phyloP scores from a whole-genome alignment of 2,329 filamentous ascomycete species.

The Pestalotiopsis sp. region DNA sequence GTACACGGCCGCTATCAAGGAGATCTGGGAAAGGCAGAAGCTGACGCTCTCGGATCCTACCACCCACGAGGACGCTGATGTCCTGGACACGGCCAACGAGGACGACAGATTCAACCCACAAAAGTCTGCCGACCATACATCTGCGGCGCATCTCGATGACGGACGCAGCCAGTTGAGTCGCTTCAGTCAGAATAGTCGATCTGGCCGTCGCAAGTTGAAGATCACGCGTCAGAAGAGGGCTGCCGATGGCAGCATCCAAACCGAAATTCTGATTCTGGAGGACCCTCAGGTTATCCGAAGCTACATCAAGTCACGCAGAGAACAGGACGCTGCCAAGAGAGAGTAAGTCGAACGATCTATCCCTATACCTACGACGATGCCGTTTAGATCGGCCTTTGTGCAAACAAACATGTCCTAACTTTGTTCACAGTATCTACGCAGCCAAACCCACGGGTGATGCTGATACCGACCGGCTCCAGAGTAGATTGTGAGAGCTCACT shows the following conservation, averaged over 20 bases:
- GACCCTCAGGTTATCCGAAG: constrained; percentile 87
- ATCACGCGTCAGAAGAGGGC: constrained; percentile 73
- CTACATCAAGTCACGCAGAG: constrained; percentile 79
- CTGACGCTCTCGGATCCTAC: constrained; percentile 72
- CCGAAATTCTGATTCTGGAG: constrained; percentile 64
- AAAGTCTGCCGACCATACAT: constrained; percentile 66
- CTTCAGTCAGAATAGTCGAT: constrained; percentile 69
- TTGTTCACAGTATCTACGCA: constrained; percentile 50
- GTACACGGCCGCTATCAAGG: constrained; percentile 87
- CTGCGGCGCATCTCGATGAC: constrained; percentile 71
- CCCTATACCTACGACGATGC: constrained; percentile 19
- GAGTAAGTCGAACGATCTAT: constrained; percentile 57
- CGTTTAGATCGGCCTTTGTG: not conserved
- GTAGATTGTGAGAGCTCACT: constrained; percentile 35
- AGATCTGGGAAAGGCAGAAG: constrained; percentile 91
- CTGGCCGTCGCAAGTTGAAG: constrained; percentile 66
- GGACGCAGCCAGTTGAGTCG: constrained; percentile 78
- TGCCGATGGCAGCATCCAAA: constrained; percentile 64
- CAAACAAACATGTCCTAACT: constrained; percentile 35
- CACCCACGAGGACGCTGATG: constrained; percentile 66
- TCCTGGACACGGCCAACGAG: constrained; percentile 60
- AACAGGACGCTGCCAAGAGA: constrained; percentile 71
- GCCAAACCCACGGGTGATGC: constrained; percentile 52
- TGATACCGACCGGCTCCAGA: constrained; percentile 53
- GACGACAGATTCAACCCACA: constrained; percentile 74